phyloP scores from a whole-genome alignment of 495 filamentous ascomycete species.

The Xylaria castorea region DNA sequence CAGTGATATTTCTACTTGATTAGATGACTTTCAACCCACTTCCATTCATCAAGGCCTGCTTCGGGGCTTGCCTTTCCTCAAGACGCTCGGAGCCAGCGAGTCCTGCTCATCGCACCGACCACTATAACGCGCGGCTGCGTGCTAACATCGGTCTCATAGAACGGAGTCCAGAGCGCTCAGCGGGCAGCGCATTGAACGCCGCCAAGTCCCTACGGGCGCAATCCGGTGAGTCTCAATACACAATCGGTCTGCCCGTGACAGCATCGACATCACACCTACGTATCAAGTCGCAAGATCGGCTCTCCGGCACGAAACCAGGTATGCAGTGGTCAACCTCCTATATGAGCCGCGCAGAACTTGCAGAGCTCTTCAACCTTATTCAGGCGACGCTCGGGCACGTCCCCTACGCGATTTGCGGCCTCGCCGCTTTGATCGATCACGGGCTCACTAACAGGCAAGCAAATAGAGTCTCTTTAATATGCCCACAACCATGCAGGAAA shows the following conservation, averaged over 20 bases:
- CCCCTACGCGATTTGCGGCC: constrained; percentile 50
- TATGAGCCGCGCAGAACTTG: constrained; percentile 29
- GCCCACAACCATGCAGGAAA: constrained; percentile 35
- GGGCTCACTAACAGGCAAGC: constrained; percentile 37
- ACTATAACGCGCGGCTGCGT: constrained; percentile 25
- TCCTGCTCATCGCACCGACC: not conserved
- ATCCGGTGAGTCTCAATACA: not conserved
- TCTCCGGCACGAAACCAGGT: not conserved
- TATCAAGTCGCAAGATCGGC: constrained; percentile 1
- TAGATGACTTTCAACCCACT: constrained; percentile 1
- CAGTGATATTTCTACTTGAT: not conserved
- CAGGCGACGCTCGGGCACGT: constrained; percentile 42
- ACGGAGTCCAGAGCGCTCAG: not conserved
- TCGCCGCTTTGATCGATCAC: constrained; percentile 45
- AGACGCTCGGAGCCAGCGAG: not conserved
- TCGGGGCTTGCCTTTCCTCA: not conserved
- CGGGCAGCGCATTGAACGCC: not conserved
- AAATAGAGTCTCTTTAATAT: constrained; percentile 40
- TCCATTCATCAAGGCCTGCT: constrained; percentile 7
- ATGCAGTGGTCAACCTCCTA: constrained; percentile 28
- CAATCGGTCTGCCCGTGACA: not conserved
- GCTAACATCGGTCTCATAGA: constrained; percentile 15
- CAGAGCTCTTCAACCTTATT: constrained; percentile 41
- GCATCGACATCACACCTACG: not conserved
- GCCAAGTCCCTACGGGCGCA: not conserved